phyloP scores from a whole-genome alignment of 2,329 filamentous ascomycete species.

The Periconia sp. region DNA sequence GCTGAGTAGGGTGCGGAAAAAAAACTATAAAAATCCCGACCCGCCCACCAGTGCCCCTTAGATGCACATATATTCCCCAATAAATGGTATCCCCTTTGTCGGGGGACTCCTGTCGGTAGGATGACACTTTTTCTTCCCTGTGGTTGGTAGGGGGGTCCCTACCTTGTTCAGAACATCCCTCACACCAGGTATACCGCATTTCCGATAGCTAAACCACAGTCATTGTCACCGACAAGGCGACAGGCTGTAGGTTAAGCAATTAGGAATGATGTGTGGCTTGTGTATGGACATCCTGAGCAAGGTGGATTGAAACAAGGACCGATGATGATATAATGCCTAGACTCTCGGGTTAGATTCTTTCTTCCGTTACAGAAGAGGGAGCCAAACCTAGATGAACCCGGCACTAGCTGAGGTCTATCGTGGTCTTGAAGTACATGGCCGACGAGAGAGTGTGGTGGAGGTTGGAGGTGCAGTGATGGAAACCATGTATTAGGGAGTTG shows the following conservation, averaged over 20 bases:
- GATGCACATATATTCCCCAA: conserved; percentile 17
- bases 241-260: conserved; percentile 20
- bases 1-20: conserved; percentile 17
- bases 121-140: conserved; percentile 17
- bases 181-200: conserved; percentile 19
- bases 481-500: conserved; percentile 2
- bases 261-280: conserved; percentile 15
- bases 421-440: conserved; percentile 16
- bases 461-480: conserved; percentile 13
- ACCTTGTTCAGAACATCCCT: conserved; percentile 20
- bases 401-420: conserved; percentile 21
- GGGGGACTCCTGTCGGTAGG: conserved; percentile 17
- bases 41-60: conserved; percentile 18
- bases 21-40: conserved; percentile 19
- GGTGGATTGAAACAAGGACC: conserved; percentile 19
- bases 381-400: conserved; percentile 14
- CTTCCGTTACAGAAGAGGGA: conserved; percentile 17
- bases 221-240: conserved; percentile 17
- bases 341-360: conserved; percentile 16
- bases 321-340: conserved; percentile 19
- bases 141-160: conserved; percentile 17
- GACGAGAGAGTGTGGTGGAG: conserved; percentile 17
- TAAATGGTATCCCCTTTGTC: conserved; percentile 19
- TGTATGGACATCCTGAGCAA: conserved; percentile 16
- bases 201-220: conserved; percentile 20